Evolutionary conservation across 208 protist genomes (phyloP).

Genomic region (Vickermania ingenoplastis): DNA sequence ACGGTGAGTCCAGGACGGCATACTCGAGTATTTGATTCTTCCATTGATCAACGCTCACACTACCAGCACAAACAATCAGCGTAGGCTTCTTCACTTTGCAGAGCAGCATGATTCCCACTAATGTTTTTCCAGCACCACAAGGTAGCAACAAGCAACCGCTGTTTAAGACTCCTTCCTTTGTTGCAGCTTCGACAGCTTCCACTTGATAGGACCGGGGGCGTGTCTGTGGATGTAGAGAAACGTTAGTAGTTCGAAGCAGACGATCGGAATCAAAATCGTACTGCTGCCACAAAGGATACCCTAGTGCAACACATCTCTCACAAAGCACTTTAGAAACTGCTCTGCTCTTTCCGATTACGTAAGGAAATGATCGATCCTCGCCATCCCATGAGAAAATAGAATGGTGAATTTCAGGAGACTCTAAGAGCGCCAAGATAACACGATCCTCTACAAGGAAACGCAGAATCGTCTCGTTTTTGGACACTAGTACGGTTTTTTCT

Average conservation of each 20-base stretch:
- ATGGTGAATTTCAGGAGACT: conserved; percentile 15
- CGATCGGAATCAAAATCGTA: conserved; percentile 75
- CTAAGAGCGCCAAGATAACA: conserved; percentile 37
- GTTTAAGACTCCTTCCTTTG: conserved; percentile 38
- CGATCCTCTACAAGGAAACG: conserved; percentile 35
- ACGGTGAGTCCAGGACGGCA: conserved; percentile 33
- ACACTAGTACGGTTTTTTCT: conserved; percentile 49
- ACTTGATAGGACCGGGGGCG: conserved; percentile 75
- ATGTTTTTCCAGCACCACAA: conserved; percentile 99
- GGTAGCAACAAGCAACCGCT: conserved; percentile 98
- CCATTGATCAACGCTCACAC: conserved; percentile 97
- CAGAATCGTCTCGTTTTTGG: conserved; percentile 39
- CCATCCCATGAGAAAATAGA: conserved; percentile 15
- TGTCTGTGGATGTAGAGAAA: conserved; percentile 61
- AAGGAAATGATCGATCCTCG: not conserved
- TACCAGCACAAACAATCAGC: conserved; percentile 92
- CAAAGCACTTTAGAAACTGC: conserved; percentile 52
- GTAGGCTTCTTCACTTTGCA: conserved; percentile 93
- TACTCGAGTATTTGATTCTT: conserved; percentile 91
- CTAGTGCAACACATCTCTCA: conserved; percentile 62
- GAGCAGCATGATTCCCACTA: conserved; percentile 97
- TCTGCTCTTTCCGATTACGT: conserved; percentile 30
- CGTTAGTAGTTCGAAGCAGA: conserved; percentile 41
- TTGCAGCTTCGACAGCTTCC: conserved; percentile 66
- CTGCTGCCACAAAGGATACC: conserved; percentile 74